A percentile compares a stretch with the other conserved stretches of the same genome.
Conservation (phyloP, 495 filamentous ascomycete genomes). For the Penicillium silybi region DNA sequence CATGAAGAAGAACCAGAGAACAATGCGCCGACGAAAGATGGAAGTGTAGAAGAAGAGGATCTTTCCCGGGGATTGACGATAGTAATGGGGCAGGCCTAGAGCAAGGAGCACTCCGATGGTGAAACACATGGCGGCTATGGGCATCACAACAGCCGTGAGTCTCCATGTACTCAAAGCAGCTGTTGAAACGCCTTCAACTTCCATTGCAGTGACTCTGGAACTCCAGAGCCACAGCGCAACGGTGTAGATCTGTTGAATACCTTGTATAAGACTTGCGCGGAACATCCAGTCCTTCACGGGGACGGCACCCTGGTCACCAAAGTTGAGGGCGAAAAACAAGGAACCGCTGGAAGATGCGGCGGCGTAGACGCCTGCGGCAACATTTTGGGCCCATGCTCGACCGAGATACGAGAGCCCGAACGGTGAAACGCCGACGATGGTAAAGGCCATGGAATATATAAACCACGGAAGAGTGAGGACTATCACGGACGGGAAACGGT, state of each 20-base stretch:
- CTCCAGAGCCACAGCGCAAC: slow-evolving; percentile 65
- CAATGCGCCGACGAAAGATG: slow-evolving; percentile 53
- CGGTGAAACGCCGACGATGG: slow-evolving; percentile 40
- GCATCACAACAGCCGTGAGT: slow-evolving; percentile 43
- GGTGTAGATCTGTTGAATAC: slow-evolving; percentile 60
- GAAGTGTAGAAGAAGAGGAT: slow-evolving; percentile 33
- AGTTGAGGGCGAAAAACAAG: slow-evolving; percentile 64
- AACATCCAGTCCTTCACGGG: slow-evolving; percentile 59
- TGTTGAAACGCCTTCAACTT: slow-evolving; percentile 9
- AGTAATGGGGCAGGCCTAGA: slow-evolving; percentile 60
- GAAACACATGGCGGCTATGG: slow-evolving; percentile 51
- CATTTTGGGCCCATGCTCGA: slow-evolving; percentile 50
- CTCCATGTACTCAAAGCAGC: slow-evolving; percentile 33
- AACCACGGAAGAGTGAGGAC: slow-evolving; percentile 47
- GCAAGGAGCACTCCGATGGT: slow-evolving; percentile 49
- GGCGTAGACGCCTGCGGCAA: slow-evolving; percentile 58
- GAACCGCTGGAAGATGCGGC: slow-evolving; percentile 56
- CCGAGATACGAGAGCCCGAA: slow-evolving; percentile 29
- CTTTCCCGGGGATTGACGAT: slow-evolving; percentile 39
- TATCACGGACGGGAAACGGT: slow-evolving; percentile 52
- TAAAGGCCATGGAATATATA: slow-evolving; percentile 55
- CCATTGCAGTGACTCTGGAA: slow-evolving; percentile 15
- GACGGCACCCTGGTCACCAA: slow-evolving; percentile 57
- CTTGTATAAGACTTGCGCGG: slow-evolving; percentile 58
- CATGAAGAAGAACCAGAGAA: slow-evolving; percentile 50